Base-by-base conservation (phyloP, 164 flowering plant species). In the Cinnamomum micranthum region DNA sequence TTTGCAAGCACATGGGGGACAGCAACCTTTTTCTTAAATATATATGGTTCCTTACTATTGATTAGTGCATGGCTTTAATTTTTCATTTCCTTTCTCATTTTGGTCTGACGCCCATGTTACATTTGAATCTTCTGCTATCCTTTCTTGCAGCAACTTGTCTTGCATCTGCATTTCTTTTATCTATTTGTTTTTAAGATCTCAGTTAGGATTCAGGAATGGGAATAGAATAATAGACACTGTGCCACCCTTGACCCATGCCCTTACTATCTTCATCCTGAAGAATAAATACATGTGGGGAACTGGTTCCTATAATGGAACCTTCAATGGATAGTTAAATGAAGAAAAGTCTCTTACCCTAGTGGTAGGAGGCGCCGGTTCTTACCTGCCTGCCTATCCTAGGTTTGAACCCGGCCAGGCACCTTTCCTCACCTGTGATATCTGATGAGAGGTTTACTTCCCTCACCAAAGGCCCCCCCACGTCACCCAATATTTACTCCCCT, bases 41-140 rank as follows among this genome's bases (percentile, higher is more conserved):
- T 59, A n/a, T 47, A 60, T 63, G 19, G n/a, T 28, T 71, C 62
- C 74, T 41, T 51, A 1, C 19, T 27, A 66, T 69, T 41, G 13
- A 35, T 50, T 41, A 47, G 23, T 19, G n/a, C 71, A 23, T 47
- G 50, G 19, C 10, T 47, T 19, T 6, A 23, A 47, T 69, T 50
- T 69, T 28, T 20, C 3, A 14, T 33, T 69, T 17, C 22, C n/a
- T 11, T 22, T 22, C 22, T 10, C 68, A 22, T 73, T 65, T 20
- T 20, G 68, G 60, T 24, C 17, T 17, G 69, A 22, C 50, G 55
- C 50, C 15, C 76, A 65, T 51, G 70, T 73, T 65, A 73, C 10
- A 20, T 66, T 65, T 51, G 68, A 47, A 35, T 60, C 23, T 60
- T 64, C 67, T 55, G 17, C 60, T 20, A 41, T 41, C 47, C 47